Conservation (phyloP, 148 eudicot genomes). For the Persicaria maculosa region DNA sequence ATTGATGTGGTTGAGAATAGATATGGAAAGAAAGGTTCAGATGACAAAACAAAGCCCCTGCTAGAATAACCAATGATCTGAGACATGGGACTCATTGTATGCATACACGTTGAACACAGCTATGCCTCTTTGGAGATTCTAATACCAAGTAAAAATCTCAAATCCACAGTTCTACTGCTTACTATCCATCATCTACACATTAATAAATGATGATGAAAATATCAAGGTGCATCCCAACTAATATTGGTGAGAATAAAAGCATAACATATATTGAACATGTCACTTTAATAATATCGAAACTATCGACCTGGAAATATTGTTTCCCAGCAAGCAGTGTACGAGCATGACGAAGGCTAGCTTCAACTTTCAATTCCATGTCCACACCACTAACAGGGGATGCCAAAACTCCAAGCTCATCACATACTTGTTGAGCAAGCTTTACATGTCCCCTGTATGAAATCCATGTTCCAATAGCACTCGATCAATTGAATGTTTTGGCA, state of each 20-base stretch:
- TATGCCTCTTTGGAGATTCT: not conserved
- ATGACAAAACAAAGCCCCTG: not conserved
- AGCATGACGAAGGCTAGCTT: slow-evolving; percentile 87
- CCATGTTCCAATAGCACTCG: not conserved
- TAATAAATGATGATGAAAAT: not conserved
- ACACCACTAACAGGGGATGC: slow-evolving; percentile 91
- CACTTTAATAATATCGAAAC: not conserved
- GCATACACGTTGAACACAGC: not conserved
- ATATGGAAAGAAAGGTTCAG: too few species aligned
- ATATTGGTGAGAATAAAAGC: not conserved
- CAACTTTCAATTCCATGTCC: slow-evolving; percentile 78
- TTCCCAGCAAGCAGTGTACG: slow-evolving; percentile 92
- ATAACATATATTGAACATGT: not conserved
- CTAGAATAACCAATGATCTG: not conserved
- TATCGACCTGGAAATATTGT: slow-evolving; percentile 73
- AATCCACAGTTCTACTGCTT: not conserved
- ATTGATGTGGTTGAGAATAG: not conserved
- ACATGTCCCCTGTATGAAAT: slow-evolving; percentile 54
- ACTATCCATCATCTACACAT: not conserved
- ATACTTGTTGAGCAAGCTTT: slow-evolving; percentile 75
- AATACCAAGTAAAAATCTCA: not conserved
- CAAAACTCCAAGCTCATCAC: slow-evolving; percentile 87
- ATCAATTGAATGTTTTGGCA: not conserved
- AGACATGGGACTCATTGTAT: not conserved
- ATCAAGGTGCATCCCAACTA: slow-evolving; percentile 6